phyloP scores from a whole-genome alignment of 2,329 filamentous ascomycete species.

The Penicillium sp. region DNA sequence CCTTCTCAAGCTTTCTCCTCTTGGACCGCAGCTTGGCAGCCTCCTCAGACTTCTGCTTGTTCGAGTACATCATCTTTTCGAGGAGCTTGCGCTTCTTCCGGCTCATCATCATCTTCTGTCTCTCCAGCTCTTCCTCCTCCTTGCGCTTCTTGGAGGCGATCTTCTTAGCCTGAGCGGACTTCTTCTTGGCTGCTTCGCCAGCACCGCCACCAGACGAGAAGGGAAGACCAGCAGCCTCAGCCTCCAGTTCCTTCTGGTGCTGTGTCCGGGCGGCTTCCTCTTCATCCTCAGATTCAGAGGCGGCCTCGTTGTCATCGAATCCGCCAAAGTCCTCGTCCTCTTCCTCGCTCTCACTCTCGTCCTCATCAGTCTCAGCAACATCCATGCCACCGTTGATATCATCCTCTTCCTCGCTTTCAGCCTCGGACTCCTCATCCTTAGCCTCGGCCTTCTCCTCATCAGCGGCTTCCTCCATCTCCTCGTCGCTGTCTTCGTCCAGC shows the following conservation, averaged over 20 bases:
- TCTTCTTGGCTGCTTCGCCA: constrained; percentile 57
- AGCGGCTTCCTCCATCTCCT: constrained; percentile 32
- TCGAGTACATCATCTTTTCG: constrained; percentile 94
- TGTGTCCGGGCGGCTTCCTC: constrained; percentile 54
- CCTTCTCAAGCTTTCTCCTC: constrained; percentile 76
- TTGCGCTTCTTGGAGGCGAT: constrained; percentile 56
- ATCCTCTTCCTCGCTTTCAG: no score
- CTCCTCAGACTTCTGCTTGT: constrained; percentile 85
- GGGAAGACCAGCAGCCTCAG: constrained; percentile 68
- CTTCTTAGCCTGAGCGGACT: constrained; percentile 59
- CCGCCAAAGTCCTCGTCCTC: constrained; percentile 42
- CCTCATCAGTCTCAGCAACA: constrained; percentile 38
- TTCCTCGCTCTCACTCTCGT: constrained; percentile 41
- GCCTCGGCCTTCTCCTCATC: constrained; percentile 17
- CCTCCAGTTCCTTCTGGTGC: constrained; percentile 84
- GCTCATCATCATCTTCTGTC: constrained; percentile 95
- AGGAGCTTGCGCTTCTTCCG: constrained; percentile 95
- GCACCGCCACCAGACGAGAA: constrained; percentile 42
- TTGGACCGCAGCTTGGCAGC: constrained; percentile 79
- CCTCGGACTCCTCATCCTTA: constrained; percentile 30
- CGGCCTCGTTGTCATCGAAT: constrained; percentile 44
- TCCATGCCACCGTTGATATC: constrained; percentile 43
- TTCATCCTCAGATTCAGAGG: constrained; percentile 49
- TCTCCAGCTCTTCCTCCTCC: constrained; percentile 79
- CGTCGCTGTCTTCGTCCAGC: constrained; percentile 51